phyloP scores from a whole-genome alignment of 2,329 filamentous ascomycete genomes.

The Apiospora malaysiana region DNA sequence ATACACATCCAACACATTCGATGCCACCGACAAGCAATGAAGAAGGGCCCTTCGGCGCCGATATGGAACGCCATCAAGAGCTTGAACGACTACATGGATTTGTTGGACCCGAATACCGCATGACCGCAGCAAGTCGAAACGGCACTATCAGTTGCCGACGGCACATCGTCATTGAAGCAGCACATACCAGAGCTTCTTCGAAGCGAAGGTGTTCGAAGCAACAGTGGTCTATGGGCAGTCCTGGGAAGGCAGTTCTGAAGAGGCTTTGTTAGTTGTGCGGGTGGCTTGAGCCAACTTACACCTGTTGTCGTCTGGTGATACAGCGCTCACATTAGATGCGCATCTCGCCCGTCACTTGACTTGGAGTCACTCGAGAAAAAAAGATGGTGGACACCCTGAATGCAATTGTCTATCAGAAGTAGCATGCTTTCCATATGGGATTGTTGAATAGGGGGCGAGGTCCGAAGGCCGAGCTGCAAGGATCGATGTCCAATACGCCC shows the following conservation, averaged over 20 bases:
- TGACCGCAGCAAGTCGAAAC: background rate
- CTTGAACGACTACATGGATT: background rate
- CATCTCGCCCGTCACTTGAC: background rate
- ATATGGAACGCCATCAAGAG: background rate
- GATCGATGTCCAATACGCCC: background rate
- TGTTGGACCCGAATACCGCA: background rate
- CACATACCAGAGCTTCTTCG: background rate
- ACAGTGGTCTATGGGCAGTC: background rate
- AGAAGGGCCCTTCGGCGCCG: background rate
- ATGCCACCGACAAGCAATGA: background rate
- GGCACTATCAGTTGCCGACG: background rate
- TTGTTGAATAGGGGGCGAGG: background rate
- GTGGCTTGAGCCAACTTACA: slow-evolving; percentile 5
- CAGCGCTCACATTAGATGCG: background rate
- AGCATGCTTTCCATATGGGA: background rate
- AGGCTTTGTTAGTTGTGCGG: background rate
- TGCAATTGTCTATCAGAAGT: too few relatives aligned
- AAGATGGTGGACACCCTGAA: background rate
- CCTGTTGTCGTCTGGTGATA: background rate
- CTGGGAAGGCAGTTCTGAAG: background rate
- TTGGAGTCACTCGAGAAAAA: background rate
- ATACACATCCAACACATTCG: background rate
- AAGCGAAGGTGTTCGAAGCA: background rate
- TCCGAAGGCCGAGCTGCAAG: background rate
- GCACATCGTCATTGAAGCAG: background rate